Base-by-base conservation (phyloP, 31 red algal species). In the Odonthalia washingtoniensis region DNA sequence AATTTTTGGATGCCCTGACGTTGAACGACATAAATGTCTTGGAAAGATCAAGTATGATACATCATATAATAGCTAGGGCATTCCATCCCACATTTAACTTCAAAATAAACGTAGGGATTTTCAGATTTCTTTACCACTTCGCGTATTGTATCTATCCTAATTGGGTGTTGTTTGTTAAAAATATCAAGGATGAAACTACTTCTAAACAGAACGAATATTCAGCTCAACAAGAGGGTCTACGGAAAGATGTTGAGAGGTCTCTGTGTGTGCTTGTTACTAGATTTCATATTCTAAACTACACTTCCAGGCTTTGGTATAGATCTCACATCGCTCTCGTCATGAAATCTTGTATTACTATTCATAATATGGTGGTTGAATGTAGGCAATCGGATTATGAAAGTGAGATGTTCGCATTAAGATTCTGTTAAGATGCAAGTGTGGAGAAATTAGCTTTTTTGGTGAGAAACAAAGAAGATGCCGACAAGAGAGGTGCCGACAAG, bases 301-400 rank as follows among this genome's bases (percentile, higher is more conserved):
- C 81, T 3, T 84, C 34, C 45, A 21, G 70, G 34, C 3, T 85
- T 0, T 91, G 89, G 80, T 49, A 62, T 46, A 64, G 36, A 37
- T 66, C 43, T 44, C 45, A 78, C 3, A 76, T 84, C 12, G 18
- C 5, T n/a, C 43, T 32, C 32, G 18, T 91, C 16, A 62, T 91
- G 80, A 64, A 44, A 14, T 14, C 53, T 4, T 91, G 87, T 37
- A 83, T 90, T 0, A 83, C 53, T 43, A n/a, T 90, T 9, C 87
- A 90, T 18, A 90, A 83, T 41, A 91, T 85, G 80, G 60, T 78
- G 26, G 70, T 91, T 4, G 72, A 79, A n/a, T n/a, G n/a, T n/a
- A n/a, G n/a, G n/a, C n/a, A n/a, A n/a, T n/a, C n/a, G n/a, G n/a
- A n/a, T n/a, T n/a, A n/a, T n/a, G n/a, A n/a, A n/a, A n/a, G n/a